Evolutionary conservation across 805 yeast species (phyloP).

Genomic region (Brettanomyces nanus): DNA sequence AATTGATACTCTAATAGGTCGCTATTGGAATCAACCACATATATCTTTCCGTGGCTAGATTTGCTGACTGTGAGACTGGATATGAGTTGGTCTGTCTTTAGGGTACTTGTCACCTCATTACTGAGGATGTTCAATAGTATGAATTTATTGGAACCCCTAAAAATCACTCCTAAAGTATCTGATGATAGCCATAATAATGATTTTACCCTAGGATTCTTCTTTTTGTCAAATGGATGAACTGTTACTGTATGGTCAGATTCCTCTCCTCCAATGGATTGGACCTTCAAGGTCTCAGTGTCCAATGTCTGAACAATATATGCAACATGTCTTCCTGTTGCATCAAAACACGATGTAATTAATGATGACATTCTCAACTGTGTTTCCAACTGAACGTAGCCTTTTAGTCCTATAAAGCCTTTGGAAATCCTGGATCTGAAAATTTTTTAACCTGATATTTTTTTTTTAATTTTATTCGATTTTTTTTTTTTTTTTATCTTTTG

Average conservation of each 20-base stretch:
- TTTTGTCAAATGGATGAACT: slow-evolving; percentile 3
- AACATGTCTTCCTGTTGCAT: slow-evolving; percentile 2
- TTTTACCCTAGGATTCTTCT: not conserved
- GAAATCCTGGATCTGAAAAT: slow-evolving; percentile 1
- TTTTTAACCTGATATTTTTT: not conserved
- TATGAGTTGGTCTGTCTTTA: slow-evolving; percentile 1
- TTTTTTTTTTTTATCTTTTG: not conserved
- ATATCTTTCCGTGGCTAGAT: not conserved
- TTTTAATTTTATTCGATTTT: not conserved
- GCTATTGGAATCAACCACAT: not conserved
- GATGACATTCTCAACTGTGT: not conserved
- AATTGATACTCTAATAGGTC: not conserved
- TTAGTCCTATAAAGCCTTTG: too few species aligned
- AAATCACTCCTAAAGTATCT: not conserved
- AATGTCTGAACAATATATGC: slow-evolving; percentile 8
- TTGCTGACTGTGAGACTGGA: not conserved
- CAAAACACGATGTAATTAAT: slow-evolving; percentile 2
- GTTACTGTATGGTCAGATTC: not conserved
- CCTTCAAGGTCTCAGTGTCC: slow-evolving; percentile 6
- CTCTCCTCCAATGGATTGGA: slow-evolving; percentile 4
- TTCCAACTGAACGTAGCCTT: not conserved
- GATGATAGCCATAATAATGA: not conserved
- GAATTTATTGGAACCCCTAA: not conserved
- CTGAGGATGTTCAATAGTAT: not conserved
- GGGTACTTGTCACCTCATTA: not conserved